Conservation (phyloP, 306 rosid species). For the Dicorynia guianensis region DNA sequence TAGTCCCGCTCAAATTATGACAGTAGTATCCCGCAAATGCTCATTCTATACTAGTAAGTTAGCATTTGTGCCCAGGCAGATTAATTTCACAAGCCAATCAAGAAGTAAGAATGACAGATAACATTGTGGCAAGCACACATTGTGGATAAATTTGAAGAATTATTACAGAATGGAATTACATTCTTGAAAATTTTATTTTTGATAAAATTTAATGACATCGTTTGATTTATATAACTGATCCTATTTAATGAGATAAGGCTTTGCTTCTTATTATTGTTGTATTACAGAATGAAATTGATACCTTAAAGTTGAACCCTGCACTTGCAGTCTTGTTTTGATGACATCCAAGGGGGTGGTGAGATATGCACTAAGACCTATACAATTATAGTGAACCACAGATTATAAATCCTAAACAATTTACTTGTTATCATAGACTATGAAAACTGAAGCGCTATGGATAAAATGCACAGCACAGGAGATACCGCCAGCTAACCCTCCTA, state of each 20-base stretch:
- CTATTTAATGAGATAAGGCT: too few species aligned
- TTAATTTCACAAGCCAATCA: conserved; percentile 2
- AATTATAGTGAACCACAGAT: conserved; percentile 34
- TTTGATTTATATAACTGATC: too few species aligned
- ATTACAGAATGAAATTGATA: conserved; percentile 38
- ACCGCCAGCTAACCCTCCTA: conserved; percentile 96
- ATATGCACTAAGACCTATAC: conserved; percentile 80
- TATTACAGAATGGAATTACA: conserved; percentile 22
- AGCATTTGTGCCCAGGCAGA: conserved; percentile 4
- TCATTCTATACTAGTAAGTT: conserved; percentile 14
- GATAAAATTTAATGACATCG: too few species aligned
- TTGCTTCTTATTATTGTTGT: too few species aligned
- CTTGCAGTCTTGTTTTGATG: conserved; percentile 86
- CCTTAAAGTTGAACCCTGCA: conserved; percentile 83
- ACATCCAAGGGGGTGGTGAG: conserved; percentile 94
- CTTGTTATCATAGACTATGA: not conserved
- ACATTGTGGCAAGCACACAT: conserved; percentile 14
- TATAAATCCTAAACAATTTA: not conserved
- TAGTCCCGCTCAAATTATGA: too few species aligned
- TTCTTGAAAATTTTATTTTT: too few species aligned
- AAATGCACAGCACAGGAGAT: conserved; percentile 48
- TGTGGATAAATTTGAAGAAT: conserved; percentile 16
- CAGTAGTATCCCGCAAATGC: conserved; percentile 4
- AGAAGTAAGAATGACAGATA: not conserved
- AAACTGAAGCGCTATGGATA: not conserved